phyloP scores from a whole-genome alignment of 2,329 filamentous ascomycete species.

The Xylariaceae sp. region DNA sequence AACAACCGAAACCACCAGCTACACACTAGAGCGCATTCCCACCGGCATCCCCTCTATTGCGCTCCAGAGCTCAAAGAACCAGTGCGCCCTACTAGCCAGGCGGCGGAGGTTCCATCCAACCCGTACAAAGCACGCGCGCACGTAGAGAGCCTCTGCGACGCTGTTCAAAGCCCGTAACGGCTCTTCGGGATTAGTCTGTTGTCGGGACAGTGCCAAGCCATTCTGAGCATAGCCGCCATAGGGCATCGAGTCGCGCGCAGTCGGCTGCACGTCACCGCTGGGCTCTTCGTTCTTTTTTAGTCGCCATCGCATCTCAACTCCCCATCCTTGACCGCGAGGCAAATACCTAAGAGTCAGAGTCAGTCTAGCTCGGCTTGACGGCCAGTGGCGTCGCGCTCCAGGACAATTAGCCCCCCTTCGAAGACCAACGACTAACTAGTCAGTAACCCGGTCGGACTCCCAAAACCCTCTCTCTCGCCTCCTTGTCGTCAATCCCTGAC shows the following conservation, averaged over 20 bases:
- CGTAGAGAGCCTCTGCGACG: constrained; percentile 10
- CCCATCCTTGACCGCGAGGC: constrained; percentile 15
- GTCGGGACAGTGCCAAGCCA: constrained; percentile 10
- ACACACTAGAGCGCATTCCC: neutral
- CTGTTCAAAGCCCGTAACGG: constrained; percentile 1
- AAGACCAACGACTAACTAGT: constrained; percentile 26
- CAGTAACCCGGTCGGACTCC: constrained; percentile 26
- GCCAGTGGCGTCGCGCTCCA: constrained; percentile 25
- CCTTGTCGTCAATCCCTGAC: constrained; percentile 28
- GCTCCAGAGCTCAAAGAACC: neutral
- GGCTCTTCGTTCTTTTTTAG: constrained; percentile 15
- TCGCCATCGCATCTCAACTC: constrained; percentile 13
- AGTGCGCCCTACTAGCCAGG: neutral
- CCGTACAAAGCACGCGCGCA: neutral
- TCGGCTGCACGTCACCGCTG: constrained; percentile 24
- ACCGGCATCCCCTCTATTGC: neutral
- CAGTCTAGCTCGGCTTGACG: constrained; percentile 28
- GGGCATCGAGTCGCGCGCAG: constrained; percentile 15
- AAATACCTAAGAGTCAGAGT: constrained; percentile 33
- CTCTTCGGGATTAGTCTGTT: neutral
- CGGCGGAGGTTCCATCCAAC: neutral
- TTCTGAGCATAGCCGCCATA: constrained; percentile 8
- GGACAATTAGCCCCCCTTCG: constrained; percentile 18
- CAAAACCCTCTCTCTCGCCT: constrained; percentile 15
- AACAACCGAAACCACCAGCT: neutral